Evolutionary conservation across 2,329 filamentous ascomycete species (phyloP).

Genomic region (Colletotrichum sublineola): DNA sequence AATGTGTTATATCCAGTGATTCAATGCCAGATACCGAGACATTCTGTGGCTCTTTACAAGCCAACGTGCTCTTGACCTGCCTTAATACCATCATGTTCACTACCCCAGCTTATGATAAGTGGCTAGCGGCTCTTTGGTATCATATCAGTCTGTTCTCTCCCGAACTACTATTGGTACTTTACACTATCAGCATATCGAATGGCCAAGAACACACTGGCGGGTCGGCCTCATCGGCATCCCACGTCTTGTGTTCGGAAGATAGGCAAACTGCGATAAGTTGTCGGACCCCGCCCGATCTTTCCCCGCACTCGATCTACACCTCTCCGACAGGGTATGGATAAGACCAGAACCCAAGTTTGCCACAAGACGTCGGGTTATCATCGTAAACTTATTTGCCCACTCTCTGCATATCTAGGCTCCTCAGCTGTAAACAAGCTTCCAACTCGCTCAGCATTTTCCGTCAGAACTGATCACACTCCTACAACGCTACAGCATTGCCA

Average conservation of each 20-base stretch:
- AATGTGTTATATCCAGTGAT: neutral
- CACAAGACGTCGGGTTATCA: neutral
- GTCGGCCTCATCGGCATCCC: constrained; percentile 17
- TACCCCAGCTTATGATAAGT: constrained; percentile 14
- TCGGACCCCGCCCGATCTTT: constrained; percentile 19
- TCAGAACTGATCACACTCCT: neutral
- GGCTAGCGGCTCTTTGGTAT: neutral
- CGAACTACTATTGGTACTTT: neutral
- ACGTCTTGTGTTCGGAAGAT: constrained; percentile 20
- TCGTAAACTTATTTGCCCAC: neutral
- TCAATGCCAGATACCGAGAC: neutral
- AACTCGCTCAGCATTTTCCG: neutral
- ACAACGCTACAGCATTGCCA: no score
- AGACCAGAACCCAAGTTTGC: neutral
- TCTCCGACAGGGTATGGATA: constrained; percentile 6
- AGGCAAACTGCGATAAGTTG: constrained; percentile 7
- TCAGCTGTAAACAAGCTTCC: neutral
- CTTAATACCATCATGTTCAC: neutral
- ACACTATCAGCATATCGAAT: constrained; percentile 23
- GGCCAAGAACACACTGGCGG: no score
- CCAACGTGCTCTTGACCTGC: neutral
- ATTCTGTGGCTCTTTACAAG: neutral
- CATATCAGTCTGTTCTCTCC: neutral
- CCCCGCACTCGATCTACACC: constrained; percentile 14
- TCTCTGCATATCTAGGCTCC: neutral